Conservation (phyloP, 345 rosid genomes). For the Diplotaxis tenuifolia region DNA sequence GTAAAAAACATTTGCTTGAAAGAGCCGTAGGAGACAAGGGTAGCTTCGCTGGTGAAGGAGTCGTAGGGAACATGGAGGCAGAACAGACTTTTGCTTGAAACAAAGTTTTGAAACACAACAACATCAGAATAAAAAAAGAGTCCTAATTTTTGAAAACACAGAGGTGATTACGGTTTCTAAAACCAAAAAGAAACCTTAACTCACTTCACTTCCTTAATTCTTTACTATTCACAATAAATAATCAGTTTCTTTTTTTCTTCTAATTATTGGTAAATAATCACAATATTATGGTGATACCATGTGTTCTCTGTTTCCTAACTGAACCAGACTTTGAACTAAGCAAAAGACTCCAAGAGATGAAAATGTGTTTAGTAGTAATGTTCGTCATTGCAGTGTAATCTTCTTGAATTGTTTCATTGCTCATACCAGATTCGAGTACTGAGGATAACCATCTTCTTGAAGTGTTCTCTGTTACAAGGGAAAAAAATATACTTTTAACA, state of each 20-base stretch:
- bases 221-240: conserved; percentile 28
- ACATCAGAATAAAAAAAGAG: background rate
- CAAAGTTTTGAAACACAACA: background rate
- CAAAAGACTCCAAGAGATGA: background rate
- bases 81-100: background rate
- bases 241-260: background rate
- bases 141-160: conserved; percentile 4
- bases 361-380: conserved; percentile 13
- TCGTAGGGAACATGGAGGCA: background rate
- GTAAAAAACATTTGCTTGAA: background rate
- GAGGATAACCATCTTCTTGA: conserved; percentile 24
- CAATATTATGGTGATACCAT: background rate
- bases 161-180: conserved; percentile 17
- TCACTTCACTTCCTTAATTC: conserved; percentile 26
- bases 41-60: too few species aligned
- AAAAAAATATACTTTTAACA: conserved; percentile 5
- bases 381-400: background rate
- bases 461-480: conserved; percentile 14
- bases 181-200: conserved; percentile 20
- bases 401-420: background rate
- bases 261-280: background rate
- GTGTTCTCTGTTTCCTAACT: background rate
- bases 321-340: background rate
- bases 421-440: conserved; percentile 5
- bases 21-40: background rate